These are phyloP conservation scores for Alternaria novae-zelandiae DNA, from an alignment of 2,329 filamentous ascomycete genomes.

Conservation along the genomic window DNA sequence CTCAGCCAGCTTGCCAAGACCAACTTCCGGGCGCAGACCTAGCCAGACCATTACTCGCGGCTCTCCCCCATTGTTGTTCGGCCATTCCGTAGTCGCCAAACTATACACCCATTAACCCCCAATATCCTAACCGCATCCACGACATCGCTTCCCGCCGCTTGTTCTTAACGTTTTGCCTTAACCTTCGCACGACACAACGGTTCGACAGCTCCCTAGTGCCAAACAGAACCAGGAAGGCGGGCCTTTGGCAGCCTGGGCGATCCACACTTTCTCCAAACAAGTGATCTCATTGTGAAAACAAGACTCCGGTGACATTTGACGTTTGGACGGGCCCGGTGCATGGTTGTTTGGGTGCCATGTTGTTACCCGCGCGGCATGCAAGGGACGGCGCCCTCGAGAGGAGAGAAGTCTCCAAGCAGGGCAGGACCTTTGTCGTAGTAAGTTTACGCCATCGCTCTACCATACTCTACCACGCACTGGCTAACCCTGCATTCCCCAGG, in stretches of 20 bases:
- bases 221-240: constrained; percentile 22
- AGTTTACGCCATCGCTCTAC: constrained; percentile 13
- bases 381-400: constrained; percentile 30
- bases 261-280: constrained; percentile 28
- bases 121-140: constrained; percentile 11
- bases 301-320: constrained; percentile 16
- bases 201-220: constrained; percentile 22
- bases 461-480: background rate
- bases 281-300: constrained; percentile 34
- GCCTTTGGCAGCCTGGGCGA: constrained; percentile 19
- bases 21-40: constrained; percentile 25
- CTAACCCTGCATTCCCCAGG: constrained; percentile 27
- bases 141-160: background rate
- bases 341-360: constrained; percentile 27
- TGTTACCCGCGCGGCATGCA: constrained; percentile 31
- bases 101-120: constrained; percentile 2
- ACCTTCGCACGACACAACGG: constrained; percentile 5
- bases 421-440: constrained; percentile 39
- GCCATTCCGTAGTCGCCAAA: background rate
- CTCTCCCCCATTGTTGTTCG: constrained; percentile 7
- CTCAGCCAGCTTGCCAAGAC: constrained; percentile 31
- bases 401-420: constrained; percentile 25
- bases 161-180: constrained; percentile 3
- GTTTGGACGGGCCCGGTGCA: constrained; percentile 4
- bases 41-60: constrained; percentile 18